Evolutionary conservation across 1,284 basidiomycete genomes (phyloP), one percentile per base, ranked within the genome.

Genomic region (Agaricales sp.): DNA sequence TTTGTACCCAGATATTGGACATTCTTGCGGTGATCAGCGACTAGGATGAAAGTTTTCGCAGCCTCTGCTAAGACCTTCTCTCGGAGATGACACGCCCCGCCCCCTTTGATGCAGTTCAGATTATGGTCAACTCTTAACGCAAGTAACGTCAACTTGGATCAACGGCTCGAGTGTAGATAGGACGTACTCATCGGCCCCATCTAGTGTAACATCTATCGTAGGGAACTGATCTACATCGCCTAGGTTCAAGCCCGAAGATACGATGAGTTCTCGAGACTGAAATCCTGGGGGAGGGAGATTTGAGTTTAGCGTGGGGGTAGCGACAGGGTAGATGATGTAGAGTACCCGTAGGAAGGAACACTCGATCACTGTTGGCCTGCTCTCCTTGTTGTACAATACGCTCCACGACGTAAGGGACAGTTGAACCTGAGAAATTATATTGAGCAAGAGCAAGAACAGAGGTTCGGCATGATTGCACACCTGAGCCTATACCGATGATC

Each of bases 61-160:
- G 92, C 92, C 65, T 98, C 95, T 2, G 92, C 94, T 16, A 99
- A 77, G 2, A 99, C 93, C 67, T 99, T 99, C 69, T 99, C 96
- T 30, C 94, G 81, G 26, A 99, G 69, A 59, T 99, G 96, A 66
- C 95, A 98, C 1, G 93, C 95, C 8, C 95, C 95, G 50, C 95
- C 95, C 12, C 95, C 95, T 68, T 99, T 99, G 72, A 99, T 95
- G 53, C 89, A 89, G 69, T 99, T 96, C 49, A 99, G 73, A 37
- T 82, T 68, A 39, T 74, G 67, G 67, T 98, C 94, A 25, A 97
- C 92, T 67, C 91, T 94, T 58, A 25, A 35, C n/a, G 30, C n/a
- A n/a, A n/a, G n/a, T n/a, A n/a, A n/a, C n/a, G n/a, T n/a, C 35
- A 23, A 30, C 43, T 43, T 22, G 14, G 47, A 56, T 45, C 41